These are phyloP conservation scores for Curvularia verruculosa DNA, from an alignment of 2,329 filamentous ascomycete genomes.

Conservation along the genomic window DNA sequence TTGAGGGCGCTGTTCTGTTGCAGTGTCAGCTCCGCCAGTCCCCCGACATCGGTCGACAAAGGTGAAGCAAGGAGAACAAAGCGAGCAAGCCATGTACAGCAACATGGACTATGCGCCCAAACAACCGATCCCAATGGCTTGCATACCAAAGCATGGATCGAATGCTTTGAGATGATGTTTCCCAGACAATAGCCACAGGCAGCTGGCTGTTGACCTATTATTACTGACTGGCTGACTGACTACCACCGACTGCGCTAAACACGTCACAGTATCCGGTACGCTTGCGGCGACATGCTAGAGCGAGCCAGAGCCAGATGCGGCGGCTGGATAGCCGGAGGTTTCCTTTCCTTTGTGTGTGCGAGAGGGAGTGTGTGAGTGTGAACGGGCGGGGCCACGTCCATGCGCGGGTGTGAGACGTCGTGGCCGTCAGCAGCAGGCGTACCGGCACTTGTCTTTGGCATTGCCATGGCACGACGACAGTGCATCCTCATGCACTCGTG, in stretches of 20 bases:
- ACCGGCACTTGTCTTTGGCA: neutral
- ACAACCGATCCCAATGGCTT: neutral
- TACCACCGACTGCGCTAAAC: slow-evolving; percentile 11
- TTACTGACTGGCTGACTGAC: neutral
- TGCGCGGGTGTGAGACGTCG: slow-evolving; percentile 12
- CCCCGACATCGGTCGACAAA: neutral
- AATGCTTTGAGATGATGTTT: slow-evolving; percentile 6
- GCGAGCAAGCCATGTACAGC: neutral
- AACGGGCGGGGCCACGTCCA: slow-evolving; percentile 16
- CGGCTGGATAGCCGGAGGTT: neutral
- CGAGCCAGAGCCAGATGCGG: neutral
- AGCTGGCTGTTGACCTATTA: neutral
- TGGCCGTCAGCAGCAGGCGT: slow-evolving; percentile 5
- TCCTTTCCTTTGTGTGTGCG: slow-evolving; percentile 1
- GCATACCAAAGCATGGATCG: slow-evolving; percentile 6
- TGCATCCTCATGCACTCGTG: neutral
- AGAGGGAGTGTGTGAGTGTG: no score
- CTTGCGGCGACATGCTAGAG: slow-evolving; percentile 3
- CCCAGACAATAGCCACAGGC: slow-evolving; percentile 2
- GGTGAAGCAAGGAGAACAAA: neutral
- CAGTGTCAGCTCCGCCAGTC: neutral
- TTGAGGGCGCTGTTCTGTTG: neutral
- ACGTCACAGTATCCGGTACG: slow-evolving; percentile 12
- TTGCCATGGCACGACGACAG: neutral
- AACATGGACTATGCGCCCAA: neutral